These are phyloP conservation scores for Sporisorium reilianum DNA, from an alignment of 1,284 basidiomycete species.

Conservation along the genomic window DNA sequence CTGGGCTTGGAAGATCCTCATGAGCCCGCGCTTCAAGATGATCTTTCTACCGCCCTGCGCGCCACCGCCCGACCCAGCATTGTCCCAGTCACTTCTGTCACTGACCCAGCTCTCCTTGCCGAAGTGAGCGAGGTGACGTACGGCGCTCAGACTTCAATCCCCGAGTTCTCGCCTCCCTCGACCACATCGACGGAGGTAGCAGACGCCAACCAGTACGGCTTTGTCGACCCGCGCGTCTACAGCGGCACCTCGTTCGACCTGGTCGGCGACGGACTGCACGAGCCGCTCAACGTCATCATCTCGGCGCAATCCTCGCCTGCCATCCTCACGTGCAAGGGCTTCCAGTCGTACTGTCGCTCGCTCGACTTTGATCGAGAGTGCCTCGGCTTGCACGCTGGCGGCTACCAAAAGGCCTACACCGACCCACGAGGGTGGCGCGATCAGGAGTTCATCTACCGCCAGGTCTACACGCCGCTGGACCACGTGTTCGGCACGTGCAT, in stretches of 20 bases:
- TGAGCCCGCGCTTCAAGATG: slow-evolving; percentile 40
- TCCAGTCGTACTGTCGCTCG: slow-evolving; percentile 57
- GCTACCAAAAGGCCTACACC: slow-evolving; percentile 47
- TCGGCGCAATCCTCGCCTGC: slow-evolving; percentile 50
- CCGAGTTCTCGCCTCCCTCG: slow-evolving; percentile 14
- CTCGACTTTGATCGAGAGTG: slow-evolving; percentile 66
- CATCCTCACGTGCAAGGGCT: slow-evolving; percentile 58
- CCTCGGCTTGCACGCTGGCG: slow-evolving; percentile 61
- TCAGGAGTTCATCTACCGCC: slow-evolving; percentile 56
- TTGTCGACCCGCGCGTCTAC: slow-evolving; percentile 53
- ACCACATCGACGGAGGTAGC: neutral
- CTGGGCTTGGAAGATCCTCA: slow-evolving; percentile 50
- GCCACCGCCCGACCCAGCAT: slow-evolving; percentile 13
- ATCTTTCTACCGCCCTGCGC: slow-evolving; percentile 18
- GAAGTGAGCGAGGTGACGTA: slow-evolving; percentile 22
- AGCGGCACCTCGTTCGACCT: slow-evolving; percentile 53
- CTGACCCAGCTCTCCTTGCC: slow-evolving; percentile 15
- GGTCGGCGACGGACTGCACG: slow-evolving; percentile 48
- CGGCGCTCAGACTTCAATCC: slow-evolving; percentile 30
- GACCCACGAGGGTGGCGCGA: slow-evolving; percentile 51
- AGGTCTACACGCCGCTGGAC: slow-evolving; percentile 56
- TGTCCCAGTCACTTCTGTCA: slow-evolving; percentile 17
- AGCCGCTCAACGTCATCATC: slow-evolving; percentile 66
- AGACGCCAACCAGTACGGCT: slow-evolving; percentile 43
- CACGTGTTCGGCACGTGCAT: slow-evolving; percentile 56